Conservation (phyloP, 805 yeast genomes). For the Maudiozyma bulderi region DNA sequence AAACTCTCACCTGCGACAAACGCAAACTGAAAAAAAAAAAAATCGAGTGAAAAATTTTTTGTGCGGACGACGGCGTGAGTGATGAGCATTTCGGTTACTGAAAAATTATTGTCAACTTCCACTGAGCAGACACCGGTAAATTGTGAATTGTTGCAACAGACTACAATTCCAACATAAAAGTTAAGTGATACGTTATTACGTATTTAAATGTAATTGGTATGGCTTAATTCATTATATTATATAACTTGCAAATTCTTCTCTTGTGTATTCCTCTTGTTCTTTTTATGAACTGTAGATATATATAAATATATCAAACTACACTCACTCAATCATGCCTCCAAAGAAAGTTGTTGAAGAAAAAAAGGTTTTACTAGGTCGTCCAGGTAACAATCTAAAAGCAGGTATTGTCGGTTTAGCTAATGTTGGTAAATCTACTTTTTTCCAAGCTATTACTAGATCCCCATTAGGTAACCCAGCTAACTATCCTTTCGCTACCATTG, state of each 20-base stretch:
- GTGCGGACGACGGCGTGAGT: background rate
- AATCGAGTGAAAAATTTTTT: background rate
- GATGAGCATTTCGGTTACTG: background rate
- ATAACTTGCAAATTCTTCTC: too few relatives aligned
- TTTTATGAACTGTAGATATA: background rate
- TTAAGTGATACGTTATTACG: too few relatives aligned
- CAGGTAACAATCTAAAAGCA: constrained; percentile 46
- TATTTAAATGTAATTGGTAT: too few relatives aligned
- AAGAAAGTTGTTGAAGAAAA: constrained; percentile 40
- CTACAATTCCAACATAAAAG: too few relatives aligned
- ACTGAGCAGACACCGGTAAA: too few relatives aligned
- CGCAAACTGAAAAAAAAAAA: background rate
- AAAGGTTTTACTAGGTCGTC: constrained; percentile 74
- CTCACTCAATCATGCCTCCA: constrained; percentile 26
- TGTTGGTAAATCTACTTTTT: constrained; percentile 73
- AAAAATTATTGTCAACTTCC: too few relatives aligned
- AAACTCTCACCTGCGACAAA: background rate
- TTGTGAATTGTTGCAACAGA: too few relatives aligned
- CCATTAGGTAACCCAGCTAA: constrained; percentile 66
- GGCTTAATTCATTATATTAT: too few relatives aligned
- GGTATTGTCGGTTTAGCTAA: constrained; percentile 79
- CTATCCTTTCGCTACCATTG: constrained; percentile 81
- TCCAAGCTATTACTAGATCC: constrained; percentile 70
- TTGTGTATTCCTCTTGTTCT: too few relatives aligned
- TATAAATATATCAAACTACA: background rate